Base-by-base conservation (phyloP, 2,329 filamentous ascomycete genomes). In the Diaporthe capsici region DNA sequence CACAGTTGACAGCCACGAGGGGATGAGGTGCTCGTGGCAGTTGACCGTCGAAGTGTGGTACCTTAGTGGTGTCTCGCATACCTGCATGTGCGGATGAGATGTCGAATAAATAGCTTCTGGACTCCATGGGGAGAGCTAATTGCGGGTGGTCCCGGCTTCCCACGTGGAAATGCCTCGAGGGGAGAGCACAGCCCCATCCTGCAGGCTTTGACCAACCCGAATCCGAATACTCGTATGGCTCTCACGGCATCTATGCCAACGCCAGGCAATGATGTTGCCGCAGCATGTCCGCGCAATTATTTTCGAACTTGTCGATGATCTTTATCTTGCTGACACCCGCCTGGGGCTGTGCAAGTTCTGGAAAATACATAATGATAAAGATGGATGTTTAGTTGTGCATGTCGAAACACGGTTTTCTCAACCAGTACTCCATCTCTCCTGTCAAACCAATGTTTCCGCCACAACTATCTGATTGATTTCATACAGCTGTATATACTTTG, bases 391-490 rank as follows among this genome's bases (percentile, higher is more conserved):
- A 3, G 12, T 28, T 42, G 20, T n/a, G 5, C 31, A 5, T 37
- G n/a, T 15, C 4, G 7, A 15, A 15, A 39, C 1, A n/a, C 9
- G 2, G 22, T n/a, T 13, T 34, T 2, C 22, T 1, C 10, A 12
- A 4, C 1, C 34, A 4, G 31, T 25, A 4, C 1, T 25, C 7
- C 9, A 39, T 15, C 22, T 13, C 13, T 3, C 1, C 31, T 1
- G 4, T 34, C 13, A 6, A 31, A 31, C 12, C 13, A 1, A 0
- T 5, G 1, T 8, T 4, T n/a, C 2, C 2, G 1, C 1, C 22
- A 5, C 13, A 6, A 10, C 12, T 1, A 22, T 28, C 37, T 10
- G 7, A 2, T 20, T 15, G 15, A 17, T 42, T 25, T 13, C 3
- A 5, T 39, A 39, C 57, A 5, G 22, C 20, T 20, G 34, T 39